Evolutionary conservation across 2,329 filamentous ascomycete genomes (phyloP).

Genomic region (Chrysoporthe deuterocubensis): DNA sequence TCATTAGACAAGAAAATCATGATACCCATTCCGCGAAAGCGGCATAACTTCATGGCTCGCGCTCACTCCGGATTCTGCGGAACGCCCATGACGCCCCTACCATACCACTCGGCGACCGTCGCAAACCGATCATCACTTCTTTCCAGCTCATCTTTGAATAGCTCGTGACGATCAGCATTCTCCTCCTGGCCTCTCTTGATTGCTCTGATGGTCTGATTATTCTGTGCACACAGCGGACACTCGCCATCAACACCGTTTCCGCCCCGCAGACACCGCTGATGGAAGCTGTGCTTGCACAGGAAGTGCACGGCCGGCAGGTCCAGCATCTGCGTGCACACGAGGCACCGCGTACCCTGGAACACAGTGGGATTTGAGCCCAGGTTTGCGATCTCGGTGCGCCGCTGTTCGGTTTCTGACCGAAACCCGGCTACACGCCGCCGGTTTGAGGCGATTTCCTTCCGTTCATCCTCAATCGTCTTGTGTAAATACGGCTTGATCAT

Average conservation of each 20-base stretch:
- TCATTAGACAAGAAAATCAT: conserved; percentile 22
- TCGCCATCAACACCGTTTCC: conserved; percentile 52
- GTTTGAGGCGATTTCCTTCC: conserved; percentile 81
- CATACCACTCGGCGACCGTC: conserved; percentile 95
- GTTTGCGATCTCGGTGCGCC: conserved; percentile 77
- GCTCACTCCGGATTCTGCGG: conserved; percentile 39
- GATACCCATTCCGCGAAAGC: conserved; percentile 14
- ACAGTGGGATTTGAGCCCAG: conserved; percentile 80
- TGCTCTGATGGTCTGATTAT: conserved; percentile 86
- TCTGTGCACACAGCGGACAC: conserved; percentile 82
- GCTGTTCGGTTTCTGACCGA: conserved; percentile 78
- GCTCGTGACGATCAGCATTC: conserved; percentile 81
- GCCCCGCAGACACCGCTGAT: conserved; percentile 77
- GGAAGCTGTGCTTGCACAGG: conserved; percentile 95
- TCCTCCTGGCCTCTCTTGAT: conserved; percentile 87
- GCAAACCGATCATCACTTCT: conserved; percentile 81
- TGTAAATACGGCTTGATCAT: conserved; percentile 94
- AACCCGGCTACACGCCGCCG: conserved; percentile 82
- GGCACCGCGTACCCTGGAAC: conserved; percentile 89
- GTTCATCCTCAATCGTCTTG: conserved; percentile 85
- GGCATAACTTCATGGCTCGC: not conserved
- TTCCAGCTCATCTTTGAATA: conserved; percentile 82
- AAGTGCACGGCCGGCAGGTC: conserved; percentile 95
- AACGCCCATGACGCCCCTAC: conserved; percentile 81
- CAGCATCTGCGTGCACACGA: conserved; percentile 75